Evolutionary conservation across 768 basidiomycete species (phyloP).

Genomic region (Tylopilus plumbeoviolaceoides): DNA sequence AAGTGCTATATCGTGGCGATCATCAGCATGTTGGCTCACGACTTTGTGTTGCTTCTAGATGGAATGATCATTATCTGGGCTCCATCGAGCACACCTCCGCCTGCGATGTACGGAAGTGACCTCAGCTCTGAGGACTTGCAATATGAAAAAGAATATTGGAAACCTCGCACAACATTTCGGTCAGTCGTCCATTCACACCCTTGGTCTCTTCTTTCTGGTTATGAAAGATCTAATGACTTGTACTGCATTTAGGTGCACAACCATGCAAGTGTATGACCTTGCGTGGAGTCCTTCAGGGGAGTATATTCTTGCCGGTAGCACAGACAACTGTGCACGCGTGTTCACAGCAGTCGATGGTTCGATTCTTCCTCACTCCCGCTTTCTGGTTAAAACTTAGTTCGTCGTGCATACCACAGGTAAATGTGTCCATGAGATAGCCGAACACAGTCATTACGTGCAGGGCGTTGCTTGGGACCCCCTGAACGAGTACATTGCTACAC

Average conservation of each 20-base stretch:
- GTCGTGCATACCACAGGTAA: constrained; percentile 48
- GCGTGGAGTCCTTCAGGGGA: constrained; percentile 97
- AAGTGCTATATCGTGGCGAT: constrained; percentile 25
- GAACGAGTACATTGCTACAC: constrained; percentile 96
- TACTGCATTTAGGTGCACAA: constrained; percentile 63
- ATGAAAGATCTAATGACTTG: constrained; percentile 3
- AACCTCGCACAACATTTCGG: constrained; percentile 81
- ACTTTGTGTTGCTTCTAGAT: constrained; percentile 44
- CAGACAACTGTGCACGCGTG: constrained; percentile 90
- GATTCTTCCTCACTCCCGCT: constrained; percentile 14
- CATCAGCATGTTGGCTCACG: neutral
- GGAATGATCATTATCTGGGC: constrained; percentile 98
- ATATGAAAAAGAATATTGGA: constrained; percentile 95
- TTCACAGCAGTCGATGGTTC: constrained; percentile 72
- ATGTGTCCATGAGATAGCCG: constrained; percentile 85
- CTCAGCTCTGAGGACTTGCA: constrained; percentile 71
- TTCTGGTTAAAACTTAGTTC: neutral
- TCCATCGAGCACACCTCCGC: constrained; percentile 67
- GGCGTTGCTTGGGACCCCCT: constrained; percentile 99
- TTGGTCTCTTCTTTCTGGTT: neutral
- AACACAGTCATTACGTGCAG: constrained; percentile 96
- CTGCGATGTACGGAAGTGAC: constrained; percentile 79
- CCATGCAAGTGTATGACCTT: constrained; percentile 96
- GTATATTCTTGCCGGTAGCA: constrained; percentile 93
- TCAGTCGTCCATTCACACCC: constrained; percentile 31